These are phyloP conservation scores for Ogataea siamensis DNA, from an alignment of 805 yeast species.

Conservation along the genomic window DNA sequence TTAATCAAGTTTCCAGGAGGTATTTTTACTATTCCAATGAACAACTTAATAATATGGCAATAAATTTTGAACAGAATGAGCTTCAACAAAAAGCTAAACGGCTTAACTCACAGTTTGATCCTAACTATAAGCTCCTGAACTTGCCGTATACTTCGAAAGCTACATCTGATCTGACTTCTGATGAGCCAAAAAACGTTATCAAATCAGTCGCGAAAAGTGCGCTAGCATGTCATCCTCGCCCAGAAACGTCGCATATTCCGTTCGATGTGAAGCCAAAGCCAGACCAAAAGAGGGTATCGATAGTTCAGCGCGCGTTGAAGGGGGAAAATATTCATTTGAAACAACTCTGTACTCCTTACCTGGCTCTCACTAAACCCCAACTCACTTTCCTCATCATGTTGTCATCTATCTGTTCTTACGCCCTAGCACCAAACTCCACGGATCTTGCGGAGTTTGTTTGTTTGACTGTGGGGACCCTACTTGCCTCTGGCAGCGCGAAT, in stretches of 20 bases:
- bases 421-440: slow-evolving; percentile 81
- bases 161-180: slow-evolving; percentile 5
- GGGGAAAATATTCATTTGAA: slow-evolving; percentile 33
- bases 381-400: slow-evolving; percentile 84
- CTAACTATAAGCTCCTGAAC: slow-evolving; percentile 26
- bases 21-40: slow-evolving; percentile 26
- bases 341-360: slow-evolving; percentile 54
- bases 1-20: slow-evolving; percentile 7
- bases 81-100: neutral
- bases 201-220: slow-evolving; percentile 44
- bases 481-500: slow-evolving; percentile 92
- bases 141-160: slow-evolving; percentile 8
- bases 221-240: slow-evolving; percentile 42
- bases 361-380: slow-evolving; percentile 87
- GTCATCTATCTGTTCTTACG: slow-evolving; percentile 91
- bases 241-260: slow-evolving; percentile 40
- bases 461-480: slow-evolving; percentile 79
- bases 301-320: slow-evolving; percentile 23
- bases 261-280: slow-evolving; percentile 52
- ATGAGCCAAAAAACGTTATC: slow-evolving; percentile 23
- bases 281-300: slow-evolving; percentile 14
- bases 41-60: neutral
- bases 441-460: slow-evolving; percentile 67
- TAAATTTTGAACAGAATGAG: neutral
- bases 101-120: slow-evolving; percentile 25